Evolutionary conservation across 2,329 filamentous ascomycete genomes (phyloP), one percentile per base, ranked within the genome.

Genomic region (Aspergillus tanneri): DNA sequence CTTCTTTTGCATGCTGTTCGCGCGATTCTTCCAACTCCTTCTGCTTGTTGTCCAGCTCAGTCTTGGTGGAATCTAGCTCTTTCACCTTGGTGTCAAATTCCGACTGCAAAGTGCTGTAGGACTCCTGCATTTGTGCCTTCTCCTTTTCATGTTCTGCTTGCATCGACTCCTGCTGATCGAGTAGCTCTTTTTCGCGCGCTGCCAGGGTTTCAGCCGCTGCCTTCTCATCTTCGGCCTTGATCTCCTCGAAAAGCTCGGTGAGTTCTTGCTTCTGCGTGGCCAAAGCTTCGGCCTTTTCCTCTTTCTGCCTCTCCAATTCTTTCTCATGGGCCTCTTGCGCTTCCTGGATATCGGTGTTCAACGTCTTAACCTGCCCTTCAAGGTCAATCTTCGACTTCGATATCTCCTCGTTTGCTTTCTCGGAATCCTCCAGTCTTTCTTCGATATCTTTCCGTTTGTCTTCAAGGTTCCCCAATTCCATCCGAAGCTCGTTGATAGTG

Each of bases 381-480:
- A 79, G 64, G 28, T 74, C 68, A 42, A 64, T 62, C 36, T 77
- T 75, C 43, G 67, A 66, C 22, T 68, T 59, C 32, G 74, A 69
- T 58, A 78, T 73, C 43, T 70, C 66, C 34, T 68, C 61, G 50
- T 74, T 75, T 42, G 68, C 67, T 42, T 72, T 75, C 38, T 74
- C 72, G 19, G 72, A 71, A 37, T 70, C 67, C 6, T 63, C 65
- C 19, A 78, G 59, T 50, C 65, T 72, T 43, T 78, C 73, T 52
- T 76, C 72, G 21, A 79, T 63, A 50, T 80, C 76, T 45, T 73
- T 77, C 37, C 76, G 69, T 60, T 77, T 77, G 54, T 79, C 77
- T 55, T 80, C 75, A 25, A 79, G 65, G 23, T 67, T 65, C 12
- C 63, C 75, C 44, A 80, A 69, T 52, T 82, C 74, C 32, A 78